These are phyloP conservation scores for Pterocarpus santalinus DNA, from an alignment of 306 rosid species.

Conservation along the genomic window DNA sequence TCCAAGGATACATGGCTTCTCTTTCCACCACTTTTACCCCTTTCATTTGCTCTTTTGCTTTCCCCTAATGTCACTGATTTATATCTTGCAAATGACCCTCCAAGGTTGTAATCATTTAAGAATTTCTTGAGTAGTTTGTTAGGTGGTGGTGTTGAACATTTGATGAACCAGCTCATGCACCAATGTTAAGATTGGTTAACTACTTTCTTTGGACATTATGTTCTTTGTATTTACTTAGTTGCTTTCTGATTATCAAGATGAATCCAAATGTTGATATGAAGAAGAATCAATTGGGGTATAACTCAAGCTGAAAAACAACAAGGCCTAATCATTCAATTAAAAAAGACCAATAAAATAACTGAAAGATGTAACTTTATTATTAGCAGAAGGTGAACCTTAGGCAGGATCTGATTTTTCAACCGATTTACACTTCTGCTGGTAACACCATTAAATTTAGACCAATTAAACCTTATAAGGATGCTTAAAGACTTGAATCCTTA, in stretches of 20 bases:
- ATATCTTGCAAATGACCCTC: not conserved
- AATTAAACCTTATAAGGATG: too few species aligned
- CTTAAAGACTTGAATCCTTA: too few species aligned
- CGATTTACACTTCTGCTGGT: too few species aligned
- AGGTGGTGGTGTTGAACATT: not conserved
- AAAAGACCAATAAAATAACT: too few species aligned
- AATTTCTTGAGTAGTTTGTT: slow-evolving; percentile 23
- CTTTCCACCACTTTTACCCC: not conserved
- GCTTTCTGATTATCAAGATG: not conserved
- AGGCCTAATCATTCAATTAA: too few species aligned
- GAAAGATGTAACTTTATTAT: too few species aligned
- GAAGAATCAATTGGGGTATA: not conserved
- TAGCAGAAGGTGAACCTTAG: too few species aligned
- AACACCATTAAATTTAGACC: too few species aligned
- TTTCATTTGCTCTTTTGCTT: slow-evolving; percentile 4
- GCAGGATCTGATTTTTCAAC: too few species aligned
- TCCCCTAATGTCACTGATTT: slow-evolving; percentile 16
- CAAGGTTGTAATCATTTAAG: not conserved
- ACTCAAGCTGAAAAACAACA: not conserved
- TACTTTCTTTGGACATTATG: slow-evolving; percentile 8
- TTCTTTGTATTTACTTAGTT: not conserved
- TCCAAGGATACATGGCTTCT: slow-evolving; percentile 41
- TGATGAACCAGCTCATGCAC: slow-evolving; percentile 7
- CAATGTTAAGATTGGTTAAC: not conserved
- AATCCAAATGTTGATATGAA: not conserved